phyloP scores from a whole-genome alignment of 2,329 filamentous ascomycete species.

The Diaporthe capsici region DNA sequence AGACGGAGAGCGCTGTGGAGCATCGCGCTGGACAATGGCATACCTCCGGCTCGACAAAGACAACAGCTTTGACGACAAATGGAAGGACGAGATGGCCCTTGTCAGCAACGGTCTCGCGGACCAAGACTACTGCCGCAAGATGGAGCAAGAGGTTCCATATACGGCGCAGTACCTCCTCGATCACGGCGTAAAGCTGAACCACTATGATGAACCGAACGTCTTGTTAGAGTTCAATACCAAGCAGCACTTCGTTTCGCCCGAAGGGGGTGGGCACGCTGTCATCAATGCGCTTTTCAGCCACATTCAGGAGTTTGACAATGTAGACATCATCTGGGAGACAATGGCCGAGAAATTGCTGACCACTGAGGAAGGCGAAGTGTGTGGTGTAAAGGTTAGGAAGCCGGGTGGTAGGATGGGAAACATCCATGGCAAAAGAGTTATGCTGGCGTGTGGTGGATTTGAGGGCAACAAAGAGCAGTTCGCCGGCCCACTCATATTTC shows the following conservation, averaged over 20 bases:
- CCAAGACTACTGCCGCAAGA: slow-evolving; percentile 56
- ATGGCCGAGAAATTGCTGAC: slow-evolving; percentile 28
- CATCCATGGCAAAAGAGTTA: not conserved
- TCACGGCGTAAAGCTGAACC: slow-evolving; percentile 23
- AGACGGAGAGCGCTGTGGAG: slow-evolving; percentile 24
- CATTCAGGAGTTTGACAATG: slow-evolving; percentile 14
- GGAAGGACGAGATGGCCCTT: slow-evolving; percentile 43
- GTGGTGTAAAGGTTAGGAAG: slow-evolving; percentile 3
- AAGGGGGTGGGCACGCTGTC: slow-evolving; percentile 13
- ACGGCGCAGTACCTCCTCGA: slow-evolving; percentile 26
- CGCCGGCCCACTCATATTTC: not conserved
- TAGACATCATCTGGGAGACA: slow-evolving; percentile 26
- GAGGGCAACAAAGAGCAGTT: slow-evolving; percentile 25
- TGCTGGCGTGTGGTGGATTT: slow-evolving; percentile 26
- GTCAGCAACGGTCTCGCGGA: slow-evolving; percentile 56
- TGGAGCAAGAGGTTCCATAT: slow-evolving; percentile 45
- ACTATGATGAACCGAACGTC: slow-evolving; percentile 20
- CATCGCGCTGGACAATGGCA: slow-evolving; percentile 28
- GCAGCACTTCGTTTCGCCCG: slow-evolving; percentile 29
- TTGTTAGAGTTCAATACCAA: slow-evolving; percentile 31
- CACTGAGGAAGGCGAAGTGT: slow-evolving; percentile 15
- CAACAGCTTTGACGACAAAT: slow-evolving; percentile 24
- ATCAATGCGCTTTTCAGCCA: slow-evolving; percentile 23
- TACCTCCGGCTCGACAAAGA: slow-evolving; percentile 28
- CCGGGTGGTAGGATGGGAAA: slow-evolving; percentile 10